These are phyloP conservation scores for Acanthamoeba royreba DNA, from an alignment of 208 protist genomes.

Conservation along the genomic window DNA sequence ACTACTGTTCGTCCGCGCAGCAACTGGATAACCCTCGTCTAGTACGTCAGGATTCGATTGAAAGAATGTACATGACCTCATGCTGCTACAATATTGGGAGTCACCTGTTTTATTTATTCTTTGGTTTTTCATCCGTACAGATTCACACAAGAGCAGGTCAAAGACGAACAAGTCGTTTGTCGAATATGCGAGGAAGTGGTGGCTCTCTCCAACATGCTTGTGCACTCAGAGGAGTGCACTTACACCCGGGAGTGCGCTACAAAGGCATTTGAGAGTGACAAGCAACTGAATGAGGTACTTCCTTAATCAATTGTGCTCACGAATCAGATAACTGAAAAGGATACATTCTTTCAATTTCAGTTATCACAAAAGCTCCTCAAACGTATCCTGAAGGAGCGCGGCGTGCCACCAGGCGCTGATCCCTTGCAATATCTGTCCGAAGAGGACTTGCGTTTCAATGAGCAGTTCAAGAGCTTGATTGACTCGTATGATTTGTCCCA, in stretches of 20 bases:
- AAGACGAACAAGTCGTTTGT: neutral
- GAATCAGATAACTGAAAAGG: neutral
- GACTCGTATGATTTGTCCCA: too few relatives aligned
- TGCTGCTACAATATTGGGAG: neutral
- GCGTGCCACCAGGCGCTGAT: neutral
- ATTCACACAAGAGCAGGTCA: neutral
- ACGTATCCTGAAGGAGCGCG: neutral
- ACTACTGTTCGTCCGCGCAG: neutral
- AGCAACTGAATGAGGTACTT: neutral
- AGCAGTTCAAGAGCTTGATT: neutral
- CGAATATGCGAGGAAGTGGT: neutral
- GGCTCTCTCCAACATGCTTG: neutral
- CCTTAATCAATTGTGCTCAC: neutral
- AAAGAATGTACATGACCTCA: neutral
- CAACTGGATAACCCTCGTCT: neutral
- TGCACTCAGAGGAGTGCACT: constrained; percentile 9
- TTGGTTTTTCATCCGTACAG: neutral
- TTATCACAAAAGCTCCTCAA: constrained; percentile 2
- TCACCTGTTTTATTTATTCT: neutral
- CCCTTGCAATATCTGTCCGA: neutral
- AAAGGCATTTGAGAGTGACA: neutral
- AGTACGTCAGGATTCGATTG: neutral
- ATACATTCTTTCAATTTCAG: neutral
- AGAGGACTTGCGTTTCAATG: neutral
- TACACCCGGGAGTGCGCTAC: neutral